Base-by-base conservation (phyloP, 768 basidiomycete genomes). In the Suillus spraguei region DNA sequence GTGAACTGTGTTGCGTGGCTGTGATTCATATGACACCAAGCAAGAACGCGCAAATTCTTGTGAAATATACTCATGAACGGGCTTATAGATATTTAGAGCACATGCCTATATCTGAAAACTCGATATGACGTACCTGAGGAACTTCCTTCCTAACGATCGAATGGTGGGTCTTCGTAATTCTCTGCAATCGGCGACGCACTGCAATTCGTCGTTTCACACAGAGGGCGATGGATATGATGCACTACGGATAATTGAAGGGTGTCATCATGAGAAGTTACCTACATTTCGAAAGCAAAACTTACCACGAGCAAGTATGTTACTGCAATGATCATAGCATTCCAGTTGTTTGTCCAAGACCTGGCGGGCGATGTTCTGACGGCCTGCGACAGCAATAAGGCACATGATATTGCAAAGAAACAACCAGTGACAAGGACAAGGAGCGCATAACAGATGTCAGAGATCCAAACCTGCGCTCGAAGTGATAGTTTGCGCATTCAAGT, bases 21-120 rank as follows among this genome's bases (percentile, higher is more conserved):
- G 81, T 36, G 88, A 87, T 74, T 89, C 86, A 74, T 88, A 86
- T 10, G 87, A 80, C 66, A 92, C 81, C 46, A 92, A 77, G 74
- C 89, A 91, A 22, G 86, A 79, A 32, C 92, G 88, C n/a, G 86
- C 81, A 72, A 88, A 92, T 70, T 94, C 92, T 71, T 89, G 88
- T 59, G 82, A 79, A 63, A 93, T 83, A 67, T 88, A 90, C 61
- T 83, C 80, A 67, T 86, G 84, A 22, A 92, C 88, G 7, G 80
- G 72, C 91, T 93, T 65, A 28, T 42, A 38, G 24, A 42, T 46
- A 22, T 58, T 44, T 36, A 68, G 55, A 50, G 55, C 49, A 9
- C 49, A 52, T 47, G 7, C 33, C 46, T 46, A 50, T 64, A 41
- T 35, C 32, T 61, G 35, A 33, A 28, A 9, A 50, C 41, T 1